A percentile compares a stretch with the other conserved stretches of the same genome.
Evolutionary conservation across 1,284 basidiomycete species (phyloP).

Genomic region (Schizophyllum amplum): DNA sequence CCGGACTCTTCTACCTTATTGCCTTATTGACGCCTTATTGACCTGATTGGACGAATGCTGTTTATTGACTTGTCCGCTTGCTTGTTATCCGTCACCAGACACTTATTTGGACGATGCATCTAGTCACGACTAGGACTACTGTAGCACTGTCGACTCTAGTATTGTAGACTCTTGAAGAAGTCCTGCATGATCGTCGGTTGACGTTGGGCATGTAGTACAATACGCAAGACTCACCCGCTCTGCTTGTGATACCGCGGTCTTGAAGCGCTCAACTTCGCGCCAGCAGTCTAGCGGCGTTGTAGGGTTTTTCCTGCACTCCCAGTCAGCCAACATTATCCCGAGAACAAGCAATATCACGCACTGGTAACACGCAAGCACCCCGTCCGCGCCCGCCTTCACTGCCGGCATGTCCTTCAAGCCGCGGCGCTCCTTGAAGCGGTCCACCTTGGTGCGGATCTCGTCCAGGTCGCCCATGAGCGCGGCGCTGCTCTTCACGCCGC

Average conservation of each 20-base stretch:
- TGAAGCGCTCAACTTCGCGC: slow-evolving; percentile 70
- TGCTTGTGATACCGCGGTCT: slow-evolving; percentile 54
- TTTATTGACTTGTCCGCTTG: no score
- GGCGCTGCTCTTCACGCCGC: slow-evolving; percentile 49
- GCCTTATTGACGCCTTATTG: no score
- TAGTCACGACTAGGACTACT: no score
- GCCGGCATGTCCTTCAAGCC: slow-evolving; percentile 46
- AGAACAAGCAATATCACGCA: slow-evolving; percentile 25
- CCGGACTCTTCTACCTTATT: no score
- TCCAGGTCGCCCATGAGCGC: slow-evolving; percentile 65
- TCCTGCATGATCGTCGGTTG: not conserved
- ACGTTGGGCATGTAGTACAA: not conserved
- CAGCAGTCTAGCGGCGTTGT: slow-evolving; percentile 67
- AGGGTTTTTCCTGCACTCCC: slow-evolving; percentile 42
- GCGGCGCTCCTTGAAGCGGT: slow-evolving; percentile 57
- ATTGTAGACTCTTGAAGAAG: not conserved
- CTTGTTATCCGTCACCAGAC: no score
- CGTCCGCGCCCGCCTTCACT: slow-evolving; percentile 50
- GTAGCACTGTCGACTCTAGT: no score
- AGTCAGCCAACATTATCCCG: slow-evolving; percentile 3
- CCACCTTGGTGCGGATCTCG: slow-evolving; percentile 62
- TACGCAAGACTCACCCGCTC: slow-evolving; percentile 38
- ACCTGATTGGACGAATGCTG: no score
- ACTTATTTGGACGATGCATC: no score
- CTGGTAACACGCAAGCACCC: slow-evolving; percentile 69